These are phyloP conservation scores for Ceratocystis colombiana DNA, from an alignment of 2,329 filamentous ascomycete genomes.

Conservation along the genomic window DNA sequence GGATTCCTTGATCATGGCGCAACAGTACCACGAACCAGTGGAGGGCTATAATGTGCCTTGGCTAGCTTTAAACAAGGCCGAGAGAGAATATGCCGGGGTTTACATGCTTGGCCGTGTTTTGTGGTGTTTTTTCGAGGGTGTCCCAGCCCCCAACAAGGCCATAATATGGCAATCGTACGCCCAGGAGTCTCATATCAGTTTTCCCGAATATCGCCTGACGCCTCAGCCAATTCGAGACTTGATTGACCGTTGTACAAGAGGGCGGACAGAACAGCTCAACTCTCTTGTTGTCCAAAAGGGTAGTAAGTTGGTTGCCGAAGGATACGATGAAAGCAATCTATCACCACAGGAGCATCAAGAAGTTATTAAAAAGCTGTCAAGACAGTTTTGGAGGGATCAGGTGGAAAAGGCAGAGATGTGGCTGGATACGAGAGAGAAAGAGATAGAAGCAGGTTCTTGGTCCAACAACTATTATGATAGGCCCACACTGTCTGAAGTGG, in stretches of 20 bases:
- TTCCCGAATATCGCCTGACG: slow-evolving; percentile 43
- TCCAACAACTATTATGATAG: slow-evolving; percentile 43
- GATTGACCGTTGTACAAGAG: slow-evolving; percentile 44
- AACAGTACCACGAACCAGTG: slow-evolving; percentile 41
- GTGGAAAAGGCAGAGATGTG: slow-evolving; percentile 41
- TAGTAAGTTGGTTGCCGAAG: slow-evolving; percentile 38
- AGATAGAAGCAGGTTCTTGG: slow-evolving; percentile 38
- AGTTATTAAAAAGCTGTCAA: slow-evolving; percentile 30
- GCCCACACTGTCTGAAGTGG: slow-evolving; percentile 40
- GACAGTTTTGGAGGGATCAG: slow-evolving; percentile 42
- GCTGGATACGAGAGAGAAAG: slow-evolving; percentile 35
- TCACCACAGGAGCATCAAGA: slow-evolving; percentile 32
- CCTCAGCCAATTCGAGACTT: slow-evolving; percentile 39
- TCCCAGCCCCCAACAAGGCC: slow-evolving; percentile 47
- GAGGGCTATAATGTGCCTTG: slow-evolving; percentile 48
- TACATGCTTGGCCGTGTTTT: slow-evolving; percentile 53
- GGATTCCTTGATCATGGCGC: slow-evolving; percentile 35
- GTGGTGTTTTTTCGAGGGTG: slow-evolving; percentile 54
- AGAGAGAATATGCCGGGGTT: slow-evolving; percentile 50
- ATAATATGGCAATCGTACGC: slow-evolving; percentile 51
- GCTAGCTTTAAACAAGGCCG: slow-evolving; percentile 41
- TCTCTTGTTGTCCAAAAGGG: slow-evolving; percentile 38
- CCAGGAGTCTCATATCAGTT: slow-evolving; percentile 47
- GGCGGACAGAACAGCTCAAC: slow-evolving; percentile 39
- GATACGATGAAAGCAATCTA: not conserved